phyloP scores from a whole-genome alignment of 495 filamentous ascomycete genomes.

The Daldinia grandis region DNA sequence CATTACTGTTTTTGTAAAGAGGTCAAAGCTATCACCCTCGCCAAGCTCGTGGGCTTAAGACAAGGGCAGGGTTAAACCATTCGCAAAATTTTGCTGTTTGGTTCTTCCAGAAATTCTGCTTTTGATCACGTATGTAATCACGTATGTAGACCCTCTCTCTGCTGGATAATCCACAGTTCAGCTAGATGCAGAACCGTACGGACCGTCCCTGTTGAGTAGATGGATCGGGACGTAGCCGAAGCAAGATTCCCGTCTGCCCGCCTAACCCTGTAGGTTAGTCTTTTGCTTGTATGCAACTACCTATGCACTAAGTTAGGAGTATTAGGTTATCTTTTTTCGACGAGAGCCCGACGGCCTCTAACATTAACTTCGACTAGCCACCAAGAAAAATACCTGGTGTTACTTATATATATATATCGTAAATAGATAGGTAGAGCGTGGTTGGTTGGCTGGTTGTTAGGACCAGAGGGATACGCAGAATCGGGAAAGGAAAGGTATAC shows the following conservation, averaged over 20 bases:
- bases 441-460: background rate
- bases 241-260: constrained; percentile 21
- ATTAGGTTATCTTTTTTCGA: constrained; percentile 9
- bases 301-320: background rate
- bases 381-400: background rate
- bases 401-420: background rate
- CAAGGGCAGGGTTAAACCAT: constrained; percentile 13
- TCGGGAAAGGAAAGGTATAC: constrained; percentile 8
- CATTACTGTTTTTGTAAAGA: constrained; percentile 15
- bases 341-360: background rate
- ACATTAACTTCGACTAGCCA: background rate
- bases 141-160: background rate
- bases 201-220: constrained; percentile 19
- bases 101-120: background rate
- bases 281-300: constrained; percentile 13
- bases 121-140: constrained; percentile 12
- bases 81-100: constrained; percentile 11
- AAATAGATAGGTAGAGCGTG: background rate
- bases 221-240: constrained; percentile 37
- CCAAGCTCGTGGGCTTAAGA: constrained; percentile 12
- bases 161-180: constrained; percentile 4
- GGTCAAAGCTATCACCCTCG: constrained; percentile 31
- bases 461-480: background rate
- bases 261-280: too few relatives aligned
- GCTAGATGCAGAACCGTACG: constrained; percentile 16